Evolutionary conservation across 139 green algal species (phyloP).

Genomic region (Volvox africanus): DNA sequence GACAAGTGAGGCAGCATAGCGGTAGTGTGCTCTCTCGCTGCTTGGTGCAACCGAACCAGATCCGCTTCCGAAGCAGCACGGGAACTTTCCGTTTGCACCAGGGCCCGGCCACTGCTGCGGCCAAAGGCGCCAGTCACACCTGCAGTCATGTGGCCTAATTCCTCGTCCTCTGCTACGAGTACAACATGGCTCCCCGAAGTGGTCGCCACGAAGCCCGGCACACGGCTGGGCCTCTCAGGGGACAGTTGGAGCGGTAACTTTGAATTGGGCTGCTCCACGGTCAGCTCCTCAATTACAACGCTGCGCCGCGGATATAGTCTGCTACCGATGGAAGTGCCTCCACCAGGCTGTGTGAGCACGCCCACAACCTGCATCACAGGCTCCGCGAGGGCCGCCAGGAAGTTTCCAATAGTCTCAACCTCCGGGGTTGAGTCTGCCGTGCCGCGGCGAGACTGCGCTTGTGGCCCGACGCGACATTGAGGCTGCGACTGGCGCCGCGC

Average conservation of each 20-base stretch:
- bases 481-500: neutral
- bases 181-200: neutral
- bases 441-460: neutral
- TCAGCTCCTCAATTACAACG: conserved; percentile 4
- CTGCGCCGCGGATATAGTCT: neutral
- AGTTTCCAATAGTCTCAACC: conserved; percentile 6
- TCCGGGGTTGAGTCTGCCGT: neutral
- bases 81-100: too few species aligned
- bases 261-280: neutral
- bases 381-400: conserved; percentile 34
- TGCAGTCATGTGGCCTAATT: neutral
- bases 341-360: neutral
- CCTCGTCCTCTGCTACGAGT: neutral
- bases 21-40: too few species aligned
- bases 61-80: too few species aligned
- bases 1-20: neutral
- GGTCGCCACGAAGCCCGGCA: conserved; percentile 23
- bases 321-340: neutral
- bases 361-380: neutral
- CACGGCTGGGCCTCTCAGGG: conserved; percentile 16
- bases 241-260: too few species aligned
- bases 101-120: too few species aligned
- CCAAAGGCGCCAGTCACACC: neutral
- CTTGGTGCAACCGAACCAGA: too few species aligned
- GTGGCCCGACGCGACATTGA: neutral